Evolutionary conservation across 2,329 filamentous ascomycete species (phyloP), one percentile per base, ranked within the genome.

Genomic region (Aspergillus quadricinctus): DNA sequence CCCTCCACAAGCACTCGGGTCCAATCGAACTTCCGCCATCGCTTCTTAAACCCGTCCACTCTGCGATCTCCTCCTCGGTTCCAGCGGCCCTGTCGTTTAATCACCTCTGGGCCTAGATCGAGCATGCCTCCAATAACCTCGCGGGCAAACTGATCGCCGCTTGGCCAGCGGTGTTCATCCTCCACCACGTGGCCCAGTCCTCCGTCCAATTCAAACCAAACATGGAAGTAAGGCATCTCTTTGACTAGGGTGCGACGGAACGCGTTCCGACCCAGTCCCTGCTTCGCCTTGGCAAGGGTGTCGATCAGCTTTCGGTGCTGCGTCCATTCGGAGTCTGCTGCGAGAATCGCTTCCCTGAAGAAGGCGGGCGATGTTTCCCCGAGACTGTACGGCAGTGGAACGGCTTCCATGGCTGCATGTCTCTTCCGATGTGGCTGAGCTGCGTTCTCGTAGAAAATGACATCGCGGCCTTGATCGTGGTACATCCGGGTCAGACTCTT

Each of bases 181-280:
- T 99, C 94, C 0, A 99, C 89, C 8, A 99, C 80, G 72, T 99
- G 94, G 0, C 91, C 94, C 62, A 99, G 75, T 0, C 94, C 94
- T 2, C 94, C 94, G 69, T 99, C 92, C 1, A 99, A 78, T 52
- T 86, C 84, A 70, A 97, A 97, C 92, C 93, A 99, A 21, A 88
- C 93, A 72, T 99, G 94, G 68, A 99, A 99, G 72, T 99, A 99
- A 0, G 95, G 93, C 89, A 95, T 93, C 78, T 99, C 93, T 76
- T 95, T 96, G 11, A 90, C 90, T 58, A 99, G 80, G 21, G 83
- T 88, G 55, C 86, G 82, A 1, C 93, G 83, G 72, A 99, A 99
- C 1, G 94, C 92, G 53, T 83, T 74, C 67, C 89, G 89, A 0
- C 93, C 94, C 59, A 91, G 72, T 0, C 89, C 90, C 59, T 81